Percentiles rank a stretch among this genome's conserved stretches.
phyloP scores from a whole-genome alignment of 345 rosid species.

The Noccaea caerulescens region DNA sequence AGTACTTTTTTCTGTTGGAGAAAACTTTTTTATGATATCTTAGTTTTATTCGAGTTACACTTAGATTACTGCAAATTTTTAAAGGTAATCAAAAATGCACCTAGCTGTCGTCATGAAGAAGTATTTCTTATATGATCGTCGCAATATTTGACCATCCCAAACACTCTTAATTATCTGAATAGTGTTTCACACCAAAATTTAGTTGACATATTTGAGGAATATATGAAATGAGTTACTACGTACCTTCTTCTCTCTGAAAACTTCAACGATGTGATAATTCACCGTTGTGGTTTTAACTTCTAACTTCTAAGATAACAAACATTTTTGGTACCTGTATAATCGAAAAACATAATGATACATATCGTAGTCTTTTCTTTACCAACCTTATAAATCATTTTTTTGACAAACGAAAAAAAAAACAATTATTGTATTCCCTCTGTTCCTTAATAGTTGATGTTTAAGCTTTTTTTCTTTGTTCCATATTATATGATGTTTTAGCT shows the following conservation, averaged over 20 bases:
- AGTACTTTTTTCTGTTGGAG: background rate
- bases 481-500: too few species aligned
- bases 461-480: too few species aligned
- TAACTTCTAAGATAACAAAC: background rate
- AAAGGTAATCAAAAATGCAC: background rate
- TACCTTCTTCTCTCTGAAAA: background rate
- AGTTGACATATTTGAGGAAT: background rate
- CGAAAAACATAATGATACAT: conserved; percentile 27
- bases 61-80: background rate
- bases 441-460: too few species aligned
- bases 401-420: background rate
- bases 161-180: conserved; percentile 8
- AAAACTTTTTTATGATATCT: too few species aligned
- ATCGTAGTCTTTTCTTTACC: conserved; percentile 27
- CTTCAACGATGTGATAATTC: conserved; percentile 20
- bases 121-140: background rate
- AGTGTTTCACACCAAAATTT: conserved; percentile 10
- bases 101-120: conserved; percentile 7
- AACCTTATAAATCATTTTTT: conserved; percentile 29
- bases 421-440: conserved; percentile 40
- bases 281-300: background rate
- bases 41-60: background rate
- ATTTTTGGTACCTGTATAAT: conserved; percentile 8
- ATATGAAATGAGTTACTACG: conserved; percentile 7
- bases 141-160: conserved; percentile 35